Base-by-base conservation (phyloP, 202 grass and related monocot genomes). In the Schoenoplectus triqueter region DNA sequence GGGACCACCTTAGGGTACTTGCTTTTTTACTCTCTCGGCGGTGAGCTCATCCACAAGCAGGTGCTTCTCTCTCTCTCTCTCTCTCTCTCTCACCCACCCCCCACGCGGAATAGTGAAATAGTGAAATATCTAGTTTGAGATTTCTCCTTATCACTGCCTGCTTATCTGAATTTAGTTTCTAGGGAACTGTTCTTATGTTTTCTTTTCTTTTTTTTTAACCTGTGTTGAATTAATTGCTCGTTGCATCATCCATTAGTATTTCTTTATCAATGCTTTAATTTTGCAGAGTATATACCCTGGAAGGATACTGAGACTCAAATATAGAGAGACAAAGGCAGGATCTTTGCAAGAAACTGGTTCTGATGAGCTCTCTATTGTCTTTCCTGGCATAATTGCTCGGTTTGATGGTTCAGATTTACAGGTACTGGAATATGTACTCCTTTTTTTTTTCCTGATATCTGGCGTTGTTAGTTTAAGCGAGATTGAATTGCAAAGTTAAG, bases 21-120 rank as follows among this genome's bases (percentile, higher is more conserved):
- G 2, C 72, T 98, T 39, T 76, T 93, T 75, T 95, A 92, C 84
- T 89, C 95, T 7, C 71, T 91, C 17, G 59, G 56, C 8, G 92
- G 95, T 42, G 87, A 98, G 69, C 92, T 95, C 18, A 76, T 98
- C 46, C 95, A 95, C 85, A 98, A 98, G 85, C 95, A 97, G 92
- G 95, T 97, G 1, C 3, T 2, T 4, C 2, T 6, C 18, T 56
- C 3, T n/a, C 61, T 42, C 78, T 40, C 0, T 52, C 10, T 40
- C 46, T 45, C 71, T 1, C 31, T n/a, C n/a, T n/a, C n/a, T n/a
- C n/a, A n/a, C 31, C 31, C 31, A 31, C 31, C 31, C 31, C 1
- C 31, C 31, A 31, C 31, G 31, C 31, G 31, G 31, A 31, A 31
- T 60, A 14, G 56, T 60, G 15, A 60, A 15, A 0, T 47, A 4